Percentiles rank a stretch among this genome's conserved stretches.
Conservation (phyloP, 805 yeast species). For the Yarrowia porcina region DNA sequence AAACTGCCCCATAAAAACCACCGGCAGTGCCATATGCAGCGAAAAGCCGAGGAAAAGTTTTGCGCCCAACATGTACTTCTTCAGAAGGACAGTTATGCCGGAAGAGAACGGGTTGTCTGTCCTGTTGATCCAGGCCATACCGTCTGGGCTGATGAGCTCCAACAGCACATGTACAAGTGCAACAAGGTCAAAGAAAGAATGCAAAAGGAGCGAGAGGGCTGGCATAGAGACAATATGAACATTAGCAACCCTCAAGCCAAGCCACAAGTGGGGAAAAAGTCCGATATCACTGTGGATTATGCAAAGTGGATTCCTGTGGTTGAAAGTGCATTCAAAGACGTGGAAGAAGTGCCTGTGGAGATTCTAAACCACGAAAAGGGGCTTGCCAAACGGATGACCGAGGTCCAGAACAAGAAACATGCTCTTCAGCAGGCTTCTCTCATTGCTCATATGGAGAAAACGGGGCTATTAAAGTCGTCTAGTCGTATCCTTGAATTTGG, state of each 20-base stretch:
- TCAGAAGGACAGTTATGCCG: constrained; percentile 32
- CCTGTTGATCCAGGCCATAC: constrained; percentile 75
- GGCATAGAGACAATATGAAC: constrained; percentile 54
- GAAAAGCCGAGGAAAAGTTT: constrained; percentile 47
- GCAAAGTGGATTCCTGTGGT: constrained; percentile 37
- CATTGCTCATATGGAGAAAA: constrained; percentile 58
- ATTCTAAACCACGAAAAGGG: constrained; percentile 36
- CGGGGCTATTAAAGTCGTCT: constrained; percentile 41
- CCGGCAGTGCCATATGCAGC: constrained; percentile 60
- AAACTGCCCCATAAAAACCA: constrained; percentile 44
- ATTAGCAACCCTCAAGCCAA: constrained; percentile 28
- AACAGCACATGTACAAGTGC: constrained; percentile 61
- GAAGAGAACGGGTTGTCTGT: constrained; percentile 57
- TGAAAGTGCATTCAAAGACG: constrained; percentile 22
- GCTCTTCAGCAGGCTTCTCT: constrained; percentile 78
- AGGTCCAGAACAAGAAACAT: constrained; percentile 64
- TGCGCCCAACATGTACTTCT: constrained; percentile 61
- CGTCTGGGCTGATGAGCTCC: constrained; percentile 59
- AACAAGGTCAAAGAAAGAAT: constrained; percentile 37
- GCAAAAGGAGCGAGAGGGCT: constrained; percentile 42
- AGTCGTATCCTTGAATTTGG: constrained; percentile 69
- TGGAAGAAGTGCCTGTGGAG: constrained; percentile 27
- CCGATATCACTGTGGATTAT: constrained; percentile 27
- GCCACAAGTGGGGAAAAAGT: not conserved
- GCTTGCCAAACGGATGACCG: constrained; percentile 46